Evolutionary conservation across 2,329 filamentous ascomycete species (phyloP), one percentile per base, ranked within the genome.

Genomic region (Clonostachys solani): DNA sequence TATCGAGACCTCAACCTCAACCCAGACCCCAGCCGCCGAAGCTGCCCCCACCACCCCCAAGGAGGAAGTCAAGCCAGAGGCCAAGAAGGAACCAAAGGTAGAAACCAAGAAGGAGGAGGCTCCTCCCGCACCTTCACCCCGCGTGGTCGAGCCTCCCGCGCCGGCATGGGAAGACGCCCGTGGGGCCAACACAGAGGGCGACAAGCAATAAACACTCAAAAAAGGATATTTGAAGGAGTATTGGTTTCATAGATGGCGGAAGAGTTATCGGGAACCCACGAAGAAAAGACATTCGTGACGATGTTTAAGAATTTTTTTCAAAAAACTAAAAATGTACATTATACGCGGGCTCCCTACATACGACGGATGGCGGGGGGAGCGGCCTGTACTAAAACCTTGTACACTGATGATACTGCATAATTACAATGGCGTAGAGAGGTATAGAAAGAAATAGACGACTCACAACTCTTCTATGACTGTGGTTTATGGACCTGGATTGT

Each of bases 101-200:
- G 36, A 38, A 18, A 12, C 15, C 15, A 38, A 38, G 12, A 38
- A 38, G 36, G 36, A 38, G 23, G 23, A 29, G 23, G 23, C 23
- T 10, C 23, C 23, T 10, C 23, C 23, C 23, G 23, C 23, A 29
- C 8, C 23, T 29, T 29, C 23, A 29, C 23, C 23, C 23, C 23
- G 23, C 23, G 23, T 29, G 4, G 23, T 29, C 9, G 23, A 29
- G 23, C 23, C 23, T 29, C 23, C 23, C 23, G 23, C 23, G 2
- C 23, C 23, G 3, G 23, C 23, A 29, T 56, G 51, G 53, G 52
- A 60, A n/a, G 63, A 66, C 47, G 61, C 60, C 7, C 60, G 58
- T 6, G 53, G 52, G 4, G 64, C 61, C 7, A 61, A 62, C 36
- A 54, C 56, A 3, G 50, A 56, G 34, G 50, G 52, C 29, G 18